phyloP scores from a whole-genome alignment of 106 monocot genomes.

The Dendrobium huoshanense region DNA sequence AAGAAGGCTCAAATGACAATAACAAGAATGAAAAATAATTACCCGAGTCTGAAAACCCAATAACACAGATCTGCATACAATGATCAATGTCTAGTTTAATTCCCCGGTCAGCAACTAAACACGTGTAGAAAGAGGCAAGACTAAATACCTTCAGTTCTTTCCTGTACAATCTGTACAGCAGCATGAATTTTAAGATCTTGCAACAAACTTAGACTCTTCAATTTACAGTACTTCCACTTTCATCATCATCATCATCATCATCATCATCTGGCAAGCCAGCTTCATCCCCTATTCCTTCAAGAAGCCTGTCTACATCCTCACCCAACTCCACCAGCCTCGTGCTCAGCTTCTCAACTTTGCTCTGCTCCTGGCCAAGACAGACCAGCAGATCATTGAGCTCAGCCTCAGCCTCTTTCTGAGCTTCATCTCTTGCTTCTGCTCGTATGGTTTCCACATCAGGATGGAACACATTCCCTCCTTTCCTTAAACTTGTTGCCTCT shows the following conservation, averaged over 20 bases:
- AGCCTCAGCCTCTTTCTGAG: slow-evolving; percentile 78
- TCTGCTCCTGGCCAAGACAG: slow-evolving; percentile 97
- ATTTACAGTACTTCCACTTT: too few relatives aligned
- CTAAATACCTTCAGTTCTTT: neutral
- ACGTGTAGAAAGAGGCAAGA: neutral
- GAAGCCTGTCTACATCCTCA: slow-evolving; percentile 82
- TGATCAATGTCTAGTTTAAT: neutral
- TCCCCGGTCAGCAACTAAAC: neutral
- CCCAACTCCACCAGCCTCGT: slow-evolving; percentile 74
- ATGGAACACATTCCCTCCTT: slow-evolving; percentile 36
- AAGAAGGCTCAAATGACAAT: too few relatives aligned
- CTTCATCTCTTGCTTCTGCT: slow-evolving; percentile 77
- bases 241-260: slow-evolving; percentile 12
- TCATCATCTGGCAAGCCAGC: slow-evolving; percentile 39
- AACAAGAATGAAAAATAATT: too few relatives aligned
- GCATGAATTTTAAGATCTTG: neutral
- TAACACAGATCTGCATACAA: neutral
- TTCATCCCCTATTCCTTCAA: slow-evolving; percentile 87
- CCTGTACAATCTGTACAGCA: neutral
- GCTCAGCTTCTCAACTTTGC: slow-evolving; percentile 89
- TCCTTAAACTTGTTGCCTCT: slow-evolving; percentile 50
- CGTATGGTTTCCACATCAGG: slow-evolving; percentile 66
- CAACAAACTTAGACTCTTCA: too few relatives aligned
- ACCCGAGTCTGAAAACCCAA: neutral
- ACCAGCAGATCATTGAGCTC: slow-evolving; percentile 91